Evolutionary conservation across 169 alveolate genomes (phyloP), one percentile per base, ranked within the genome.

Genomic region (Theileria luwenshuni): DNA sequence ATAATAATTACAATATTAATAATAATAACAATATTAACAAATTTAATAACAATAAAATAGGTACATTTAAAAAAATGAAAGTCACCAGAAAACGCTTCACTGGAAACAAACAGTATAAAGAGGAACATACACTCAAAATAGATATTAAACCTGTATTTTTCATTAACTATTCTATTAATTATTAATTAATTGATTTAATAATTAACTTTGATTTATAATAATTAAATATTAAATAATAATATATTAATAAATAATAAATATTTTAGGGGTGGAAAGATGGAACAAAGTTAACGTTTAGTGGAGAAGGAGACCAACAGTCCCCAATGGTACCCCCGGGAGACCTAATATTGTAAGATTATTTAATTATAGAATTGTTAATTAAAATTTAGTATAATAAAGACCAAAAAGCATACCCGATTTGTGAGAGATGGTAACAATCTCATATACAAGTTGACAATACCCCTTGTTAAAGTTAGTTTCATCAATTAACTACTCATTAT

Each of bases 261-360:
- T 17, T 15, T 6, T 47, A 81, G 88, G 93, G 95, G 8, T 91
- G 95, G 95, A 91, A 91, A 71, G 95, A 91, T 75, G 95, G 95
- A 5, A 91, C 95, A 2, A 91, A 87, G 75, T 72, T 91, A 30
- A 91, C 95, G 15, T 91, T 90, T 62, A 71, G 93, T 10, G 92
- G 94, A 25, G 95, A 91, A 76, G 95, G 95, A 5, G 95, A 91
- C 68, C 95, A 91, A 62, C 81, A 86, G 25, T 67, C 94, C 5
- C 95, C 95, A 19, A 79, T 80, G 74, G 51, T 90, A 7, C 79
- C 90, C 3, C 95, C 95, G 21, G 95, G 95, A 3, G 95, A 91
- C 69, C 81, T 91, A 28, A 91, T 91, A 17, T 91, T 91, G 67
- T 68, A 68, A 1, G 28, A 23, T 63, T 32, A 23, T 23, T 15